Percentiles rank a stretch among this genome's conserved stretches.
Evolutionary conservation across 257 asterid genomes (phyloP).

Genomic region (Scutellaria baicalensis): DNA sequence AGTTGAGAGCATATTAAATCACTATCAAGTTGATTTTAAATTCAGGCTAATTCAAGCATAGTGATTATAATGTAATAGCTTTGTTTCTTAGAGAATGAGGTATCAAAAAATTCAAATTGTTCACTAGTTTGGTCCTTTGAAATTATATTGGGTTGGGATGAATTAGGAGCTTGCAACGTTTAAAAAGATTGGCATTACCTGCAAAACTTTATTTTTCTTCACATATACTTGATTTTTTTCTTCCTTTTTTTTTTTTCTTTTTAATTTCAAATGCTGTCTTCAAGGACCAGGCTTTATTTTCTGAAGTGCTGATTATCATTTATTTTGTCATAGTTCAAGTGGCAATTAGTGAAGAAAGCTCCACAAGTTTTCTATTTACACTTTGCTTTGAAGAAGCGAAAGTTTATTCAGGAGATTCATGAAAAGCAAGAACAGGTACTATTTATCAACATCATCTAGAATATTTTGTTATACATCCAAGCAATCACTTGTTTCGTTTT

Average conservation of each 20-base stretch:
- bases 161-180: neutral
- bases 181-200: neutral
- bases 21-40: neutral
- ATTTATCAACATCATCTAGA: neutral
- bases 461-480: neutral
- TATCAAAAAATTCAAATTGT: neutral
- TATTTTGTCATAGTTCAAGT: conserved; percentile 57
- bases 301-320: conserved; percentile 21
- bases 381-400: conserved; percentile 79
- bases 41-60: neutral
- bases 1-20: neutral
- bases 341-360: conserved; percentile 90
- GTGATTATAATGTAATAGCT: neutral
- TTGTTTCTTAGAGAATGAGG: neutral
- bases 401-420: conserved; percentile 83
- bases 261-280: neutral
- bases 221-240: too few species aligned
- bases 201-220: neutral
- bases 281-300: neutral
- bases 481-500: neutral
- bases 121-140: neutral
- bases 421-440: conserved; percentile 97
- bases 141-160: neutral
- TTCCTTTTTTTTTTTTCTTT: neutral
- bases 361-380: conserved; percentile 72